Evolutionary conservation across 1,284 basidiomycete species (phyloP).

Genomic region (Rhodotorula mucilaginosa): DNA sequence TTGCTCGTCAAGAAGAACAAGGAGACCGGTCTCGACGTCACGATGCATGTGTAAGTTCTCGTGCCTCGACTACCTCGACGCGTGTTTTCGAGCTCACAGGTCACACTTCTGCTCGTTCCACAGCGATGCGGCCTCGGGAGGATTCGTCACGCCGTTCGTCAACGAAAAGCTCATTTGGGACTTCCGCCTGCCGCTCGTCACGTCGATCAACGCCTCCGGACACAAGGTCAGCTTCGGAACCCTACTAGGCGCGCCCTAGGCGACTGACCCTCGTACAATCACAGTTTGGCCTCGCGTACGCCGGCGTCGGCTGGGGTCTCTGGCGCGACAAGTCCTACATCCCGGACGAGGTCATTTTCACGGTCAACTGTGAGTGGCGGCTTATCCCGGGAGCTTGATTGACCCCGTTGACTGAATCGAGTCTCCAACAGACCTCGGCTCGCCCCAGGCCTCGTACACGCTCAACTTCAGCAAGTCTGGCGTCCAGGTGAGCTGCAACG

Average conservation of each 20-base stretch:
- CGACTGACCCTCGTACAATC: too few species aligned
- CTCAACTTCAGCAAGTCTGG: constrained; percentile 48
- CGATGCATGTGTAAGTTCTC: constrained; percentile 45
- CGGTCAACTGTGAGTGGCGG: constrained; percentile 36
- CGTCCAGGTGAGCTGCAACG: constrained; percentile 27
- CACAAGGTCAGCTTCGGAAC: constrained; percentile 2
- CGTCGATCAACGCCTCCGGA: constrained; percentile 47
- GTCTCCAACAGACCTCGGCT: constrained; percentile 9
- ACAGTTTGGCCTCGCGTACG: constrained; percentile 42
- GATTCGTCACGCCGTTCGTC: constrained; percentile 50
- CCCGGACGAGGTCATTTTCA: constrained; percentile 49
- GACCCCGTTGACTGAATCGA: not conserved
- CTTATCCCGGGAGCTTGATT: not conserved
- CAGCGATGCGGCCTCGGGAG: constrained; percentile 44
- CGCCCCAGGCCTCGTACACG: constrained; percentile 43
- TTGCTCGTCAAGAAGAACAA: constrained; percentile 46
- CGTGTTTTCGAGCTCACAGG: constrained; percentile 4
- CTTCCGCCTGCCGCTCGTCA: constrained; percentile 49
- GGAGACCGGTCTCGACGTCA: constrained; percentile 46
- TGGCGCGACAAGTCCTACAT: constrained; percentile 47
- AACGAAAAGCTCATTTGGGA: constrained; percentile 48
- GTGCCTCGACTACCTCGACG: not conserved
- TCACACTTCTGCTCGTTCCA: not conserved
- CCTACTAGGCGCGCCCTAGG: too few species aligned
- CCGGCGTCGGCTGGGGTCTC: constrained; percentile 48